phyloP scores from a whole-genome alignment of 2,329 filamentous ascomycete species.

The Hymenoscyphus fructigenus region DNA sequence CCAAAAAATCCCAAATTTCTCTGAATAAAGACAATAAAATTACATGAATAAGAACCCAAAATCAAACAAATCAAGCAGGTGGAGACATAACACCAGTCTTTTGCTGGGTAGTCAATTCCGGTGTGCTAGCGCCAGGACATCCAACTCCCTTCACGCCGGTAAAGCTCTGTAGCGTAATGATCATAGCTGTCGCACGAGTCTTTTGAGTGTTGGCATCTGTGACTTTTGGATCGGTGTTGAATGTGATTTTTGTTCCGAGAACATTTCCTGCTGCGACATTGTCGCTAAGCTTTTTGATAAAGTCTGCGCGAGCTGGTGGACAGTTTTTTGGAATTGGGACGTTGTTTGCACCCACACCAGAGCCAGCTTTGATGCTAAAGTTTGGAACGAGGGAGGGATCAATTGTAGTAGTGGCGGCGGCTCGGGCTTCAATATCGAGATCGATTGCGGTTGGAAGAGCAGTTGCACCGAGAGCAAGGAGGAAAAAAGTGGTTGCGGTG shows the following conservation, averaged over 20 bases:
- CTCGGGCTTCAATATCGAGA: not conserved
- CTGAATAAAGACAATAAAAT: not conserved
- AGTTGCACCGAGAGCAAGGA: slow-evolving; percentile 4
- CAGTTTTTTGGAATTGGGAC: slow-evolving; percentile 20
- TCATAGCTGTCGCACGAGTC: slow-evolving; percentile 20
- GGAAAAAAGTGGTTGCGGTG: not conserved
- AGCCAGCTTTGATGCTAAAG: slow-evolving; percentile 20
- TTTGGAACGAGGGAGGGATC: slow-evolving; percentile 18
- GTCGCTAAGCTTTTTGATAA: slow-evolving; percentile 16
- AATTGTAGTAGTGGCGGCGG: slow-evolving; percentile 4
- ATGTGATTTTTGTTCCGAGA: slow-evolving; percentile 17
- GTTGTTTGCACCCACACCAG: slow-evolving; percentile 17
- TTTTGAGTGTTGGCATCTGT: slow-evolving; percentile 15
- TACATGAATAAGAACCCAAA: not conserved
- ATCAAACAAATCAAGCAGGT: not conserved
- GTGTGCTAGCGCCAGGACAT: slow-evolving; percentile 19
- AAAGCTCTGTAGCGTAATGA: slow-evolving; percentile 23
- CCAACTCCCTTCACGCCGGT: slow-evolving; percentile 19
- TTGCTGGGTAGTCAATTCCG: slow-evolving; percentile 18
- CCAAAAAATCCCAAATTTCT: not conserved
- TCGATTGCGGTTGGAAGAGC: slow-evolving; percentile 3
- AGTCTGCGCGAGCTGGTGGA: slow-evolving; percentile 18
- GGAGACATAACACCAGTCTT: slow-evolving; percentile 15
- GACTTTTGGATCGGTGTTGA: slow-evolving; percentile 17
- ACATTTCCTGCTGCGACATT: slow-evolving; percentile 25